Evolutionary conservation across 2,329 filamentous ascomycete species (phyloP).

Genomic region (Trichoderma oligosporum): DNA sequence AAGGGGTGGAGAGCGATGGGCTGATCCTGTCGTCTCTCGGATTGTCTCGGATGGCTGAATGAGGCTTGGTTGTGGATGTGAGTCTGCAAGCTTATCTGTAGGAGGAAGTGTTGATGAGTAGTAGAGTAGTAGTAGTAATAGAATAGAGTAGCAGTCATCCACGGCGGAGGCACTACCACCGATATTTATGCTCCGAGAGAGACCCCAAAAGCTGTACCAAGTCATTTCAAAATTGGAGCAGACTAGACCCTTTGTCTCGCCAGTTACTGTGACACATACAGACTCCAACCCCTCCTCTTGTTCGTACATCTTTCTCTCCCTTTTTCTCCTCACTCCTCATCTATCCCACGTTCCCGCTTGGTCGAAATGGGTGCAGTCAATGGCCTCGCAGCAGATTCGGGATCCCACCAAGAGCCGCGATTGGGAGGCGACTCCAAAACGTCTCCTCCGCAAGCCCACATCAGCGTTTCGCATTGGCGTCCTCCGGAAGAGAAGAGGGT

Average conservation of each 20-base stretch:
- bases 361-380: background rate
- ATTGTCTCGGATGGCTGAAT: slow-evolving; percentile 4
- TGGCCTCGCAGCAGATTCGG: slow-evolving; percentile 9
- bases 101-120: background rate
- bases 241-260: background rate
- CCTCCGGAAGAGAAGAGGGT: background rate
- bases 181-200: slow-evolving; percentile 14
- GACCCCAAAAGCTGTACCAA: too few relatives aligned
- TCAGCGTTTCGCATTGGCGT: background rate
- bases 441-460: background rate
- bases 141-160: background rate
- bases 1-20: slow-evolving; percentile 14
- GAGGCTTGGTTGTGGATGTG: background rate
- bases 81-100: slow-evolving; percentile 5
- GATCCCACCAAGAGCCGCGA: slow-evolving; percentile 5
- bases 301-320: background rate
- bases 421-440: background rate
- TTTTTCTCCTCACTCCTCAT: background rate
- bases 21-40: slow-evolving; percentile 12
- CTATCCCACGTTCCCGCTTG: background rate
- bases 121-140: background rate
- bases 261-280: background rate
- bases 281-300: background rate
- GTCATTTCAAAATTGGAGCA: too few relatives aligned
- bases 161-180: background rate